Percentiles rank a stretch among this genome's conserved stretches.
These are phyloP conservation scores for Phaeophleospora eucalypticola DNA, from an alignment of 2,329 filamentous ascomycete species.

Conservation along the genomic window DNA sequence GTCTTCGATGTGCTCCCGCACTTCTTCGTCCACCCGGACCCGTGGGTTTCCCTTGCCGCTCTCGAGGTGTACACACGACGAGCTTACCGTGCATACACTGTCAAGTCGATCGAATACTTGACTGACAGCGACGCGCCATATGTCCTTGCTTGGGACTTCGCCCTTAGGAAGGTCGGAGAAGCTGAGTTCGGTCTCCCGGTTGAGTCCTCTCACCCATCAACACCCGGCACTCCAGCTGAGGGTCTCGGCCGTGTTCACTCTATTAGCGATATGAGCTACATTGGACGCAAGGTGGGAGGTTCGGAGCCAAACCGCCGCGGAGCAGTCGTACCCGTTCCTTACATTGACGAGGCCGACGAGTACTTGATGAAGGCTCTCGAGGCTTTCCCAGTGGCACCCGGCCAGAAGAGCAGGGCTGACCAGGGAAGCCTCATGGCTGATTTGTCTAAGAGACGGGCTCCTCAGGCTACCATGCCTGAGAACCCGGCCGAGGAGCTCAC, in stretches of 20 bases:
- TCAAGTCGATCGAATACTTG: constrained; percentile 86
- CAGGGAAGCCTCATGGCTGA: constrained; percentile 62
- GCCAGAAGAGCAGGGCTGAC: constrained; percentile 44
- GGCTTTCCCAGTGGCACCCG: constrained; percentile 58
- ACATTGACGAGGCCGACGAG: constrained; percentile 91
- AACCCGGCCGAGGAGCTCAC: constrained; percentile 69
- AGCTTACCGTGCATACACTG: constrained; percentile 90
- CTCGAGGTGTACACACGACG: constrained; percentile 95
- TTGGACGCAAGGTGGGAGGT: constrained; percentile 63
- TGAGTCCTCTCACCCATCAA: constrained; percentile 73
- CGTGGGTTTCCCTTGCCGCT: constrained; percentile 89
- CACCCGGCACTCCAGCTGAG: constrained; percentile 57
- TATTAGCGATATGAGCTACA: constrained; percentile 93
- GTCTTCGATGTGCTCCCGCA: constrained; percentile 93
- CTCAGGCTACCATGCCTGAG: constrained; percentile 49
- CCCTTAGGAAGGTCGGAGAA: constrained; percentile 87
- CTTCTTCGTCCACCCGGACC: constrained; percentile 92
- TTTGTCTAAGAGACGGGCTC: constrained; percentile 65
- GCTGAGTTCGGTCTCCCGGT: constrained; percentile 82
- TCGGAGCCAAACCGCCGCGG: constrained; percentile 79
- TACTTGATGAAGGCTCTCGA: constrained; percentile 79
- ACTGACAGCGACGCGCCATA: constrained; percentile 72
- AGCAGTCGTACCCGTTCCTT: constrained; percentile 89
- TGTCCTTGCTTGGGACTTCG: constrained; percentile 89
- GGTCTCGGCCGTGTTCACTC: constrained; percentile 82